Base-by-base conservation (phyloP, 1,139 yeast species). In the Debaryomyces udenii region DNA sequence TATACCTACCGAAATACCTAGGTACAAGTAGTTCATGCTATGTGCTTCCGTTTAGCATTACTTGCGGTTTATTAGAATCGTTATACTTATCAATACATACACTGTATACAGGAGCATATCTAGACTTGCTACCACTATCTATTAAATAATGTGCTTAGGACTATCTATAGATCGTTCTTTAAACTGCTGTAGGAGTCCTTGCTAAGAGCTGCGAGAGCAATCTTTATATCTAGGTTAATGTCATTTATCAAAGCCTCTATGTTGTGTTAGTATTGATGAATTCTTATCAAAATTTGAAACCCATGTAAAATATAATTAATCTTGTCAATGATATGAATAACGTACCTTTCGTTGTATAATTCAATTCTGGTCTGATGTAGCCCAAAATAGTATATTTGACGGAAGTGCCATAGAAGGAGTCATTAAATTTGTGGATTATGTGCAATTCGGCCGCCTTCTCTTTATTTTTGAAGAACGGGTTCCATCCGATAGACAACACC, bases 401-500 rank as follows among this genome's bases (percentile, higher is more conserved):
- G 11, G 63, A 53, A 9, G 96, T 94, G 2, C 99, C 99, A 55
- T 94, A 94, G 60, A 94, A 94, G 45, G 78, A 74, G 4, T 68
- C 57, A 1, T 59, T 50, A 56, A 91, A 93, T 42, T 82, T 67
- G 63, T 89, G 94, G 40, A 94, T 76, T 10, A 94, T 78, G 61
- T 94, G 97, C 32, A 93, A 74, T 55, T 94, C 99, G 6, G 87
- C 93, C 0, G 96, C 83, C 61, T 85, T 85, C 47, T 77, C 76
- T 47, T 80, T 76, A 63, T 93, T 91, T 24, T 83, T 77, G 64
- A 83, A 94, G 62, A 85, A 93, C 13, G 99, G 99, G 58, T 93
- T 94, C 88, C 90, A 89, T 1, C 99, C 99, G 20, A 94, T 78
- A 14, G 96, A 88, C 88, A 91, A 85, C 15, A 91, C 98, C 85